phyloP scores from a whole-genome alignment of 129 eudicot genomes.

The Mikania micrantha region DNA sequence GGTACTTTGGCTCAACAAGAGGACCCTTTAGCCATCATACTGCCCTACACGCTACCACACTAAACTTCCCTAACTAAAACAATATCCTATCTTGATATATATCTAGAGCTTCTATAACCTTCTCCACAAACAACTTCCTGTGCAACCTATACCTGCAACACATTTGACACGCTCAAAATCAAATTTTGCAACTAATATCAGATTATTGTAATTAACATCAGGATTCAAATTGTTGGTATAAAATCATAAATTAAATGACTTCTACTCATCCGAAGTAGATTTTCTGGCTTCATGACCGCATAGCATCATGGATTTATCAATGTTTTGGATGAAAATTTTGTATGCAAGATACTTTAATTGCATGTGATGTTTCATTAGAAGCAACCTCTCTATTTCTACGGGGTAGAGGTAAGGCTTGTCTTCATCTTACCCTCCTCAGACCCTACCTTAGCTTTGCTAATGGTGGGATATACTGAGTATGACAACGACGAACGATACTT shows the following conservation, averaged over 20 bases:
- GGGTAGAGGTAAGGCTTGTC: too few relatives aligned
- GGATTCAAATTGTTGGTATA: background rate
- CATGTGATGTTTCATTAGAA: too few relatives aligned
- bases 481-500: too few relatives aligned
- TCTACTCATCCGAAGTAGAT: background rate
- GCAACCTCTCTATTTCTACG: too few relatives aligned
- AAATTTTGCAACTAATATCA: background rate
- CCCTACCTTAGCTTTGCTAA: too few relatives aligned
- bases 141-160: slow-evolving; percentile 86
- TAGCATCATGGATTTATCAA: background rate
- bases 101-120: slow-evolving; percentile 81
- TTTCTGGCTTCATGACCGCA: background rate
- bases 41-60: slow-evolving; percentile 14
- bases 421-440: too few relatives aligned
- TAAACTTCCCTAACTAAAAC: slow-evolving; percentile 34
- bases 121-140: slow-evolving; percentile 62
- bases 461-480: too few relatives aligned
- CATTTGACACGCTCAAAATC: background rate
- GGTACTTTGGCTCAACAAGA: slow-evolving; percentile 8
- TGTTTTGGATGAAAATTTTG: background rate
- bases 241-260: background rate
- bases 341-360: slow-evolving; percentile 6
- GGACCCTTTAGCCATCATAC: background rate
- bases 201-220: too few relatives aligned
- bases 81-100: slow-evolving; percentile 75